A percentile compares a stretch with the other conserved stretches of the same genome.
Conservation (phyloP, 345 rosid genomes). For the Euclidium syriacum region DNA sequence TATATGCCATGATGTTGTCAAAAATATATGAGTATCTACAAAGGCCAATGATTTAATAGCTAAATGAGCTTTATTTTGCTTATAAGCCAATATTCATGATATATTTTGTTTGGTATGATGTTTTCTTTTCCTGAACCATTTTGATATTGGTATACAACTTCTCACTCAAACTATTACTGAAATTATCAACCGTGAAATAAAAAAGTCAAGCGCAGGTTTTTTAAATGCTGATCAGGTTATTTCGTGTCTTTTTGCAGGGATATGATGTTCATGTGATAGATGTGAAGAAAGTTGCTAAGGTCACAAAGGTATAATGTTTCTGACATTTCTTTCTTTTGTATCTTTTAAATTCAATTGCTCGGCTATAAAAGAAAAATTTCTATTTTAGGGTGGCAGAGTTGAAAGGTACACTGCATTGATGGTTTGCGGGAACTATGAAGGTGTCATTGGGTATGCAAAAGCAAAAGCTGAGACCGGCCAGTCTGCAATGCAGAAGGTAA, state of each 20-base stretch:
- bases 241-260: slow-evolving; percentile 50
- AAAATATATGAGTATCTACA: not conserved
- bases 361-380: slow-evolving; percentile 10
- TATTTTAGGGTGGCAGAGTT: slow-evolving; percentile 71
- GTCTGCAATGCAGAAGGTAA: slow-evolving; percentile 86
- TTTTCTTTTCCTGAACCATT: not conserved
- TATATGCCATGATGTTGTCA: not conserved
- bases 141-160: not conserved
- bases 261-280: slow-evolving; percentile 82
- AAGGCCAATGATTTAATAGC: not conserved
- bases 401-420: slow-evolving; percentile 72
- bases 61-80: not conserved
- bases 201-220: not conserved
- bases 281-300: slow-evolving; percentile 86
- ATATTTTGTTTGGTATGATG: not conserved
- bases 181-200: not conserved
- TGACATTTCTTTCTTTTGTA: slow-evolving; percentile 5
- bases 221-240: not conserved
- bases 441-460: slow-evolving; percentile 86
- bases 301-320: slow-evolving; percentile 68
- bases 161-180: not conserved
- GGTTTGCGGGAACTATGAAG: slow-evolving; percentile 90
- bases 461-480: slow-evolving; percentile 78
- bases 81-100: not conserved
- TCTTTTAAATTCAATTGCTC: not conserved